Evolutionary conservation across 1,139 yeast species (phyloP), one percentile per base, ranked within the genome.

Genomic region (Magnusiomyces magnusii): DNA sequence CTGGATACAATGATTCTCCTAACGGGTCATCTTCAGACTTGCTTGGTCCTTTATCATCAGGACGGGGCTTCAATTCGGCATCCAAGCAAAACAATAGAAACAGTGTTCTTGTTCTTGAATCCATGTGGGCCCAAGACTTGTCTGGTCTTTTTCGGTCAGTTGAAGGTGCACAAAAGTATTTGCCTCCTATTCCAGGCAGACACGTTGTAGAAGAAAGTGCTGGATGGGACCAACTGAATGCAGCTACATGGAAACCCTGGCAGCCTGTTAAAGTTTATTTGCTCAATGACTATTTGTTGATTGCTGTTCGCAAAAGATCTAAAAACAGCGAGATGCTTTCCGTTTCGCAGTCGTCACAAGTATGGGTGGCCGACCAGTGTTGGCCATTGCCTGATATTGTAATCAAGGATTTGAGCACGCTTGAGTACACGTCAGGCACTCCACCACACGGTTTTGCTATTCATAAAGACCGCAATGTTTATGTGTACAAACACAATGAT

Each of bases 211-310:
- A 85, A 10, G 95, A 90, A 67, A 85, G 91, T 71, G 86, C 87
- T 1, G 81, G 93, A 57, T 92, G 97, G 97, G 82, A 80, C 62
- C 97, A 92, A 71, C 76, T 92, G 60, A 91, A 91, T 68, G 83
- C 87, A 1, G 93, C 95, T 0, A 91, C 96, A 23, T 85, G 92
- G 84, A 87, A 89, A 69, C 85, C 91, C 1, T 78, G 86, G 52
- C 85, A 87, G 66, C 85, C 91, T 1, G 85, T 86, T 1, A 95
- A 87, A 68, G 73, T 92, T 55, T 87, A 87, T 66, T 73, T 92
- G 13, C 76, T 92, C 63, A 91, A 87, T 69, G 98, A 92, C 71
- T 79, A 86, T 65, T 72, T 91, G 1, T 73, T 92, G 57, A 77
- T 91, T 54, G 97, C 97, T 0, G 78, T 88, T 1, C 82, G 84